Evolutionary conservation across 257 asterid genomes (phyloP).

Genomic region (Lantana camara): DNA sequence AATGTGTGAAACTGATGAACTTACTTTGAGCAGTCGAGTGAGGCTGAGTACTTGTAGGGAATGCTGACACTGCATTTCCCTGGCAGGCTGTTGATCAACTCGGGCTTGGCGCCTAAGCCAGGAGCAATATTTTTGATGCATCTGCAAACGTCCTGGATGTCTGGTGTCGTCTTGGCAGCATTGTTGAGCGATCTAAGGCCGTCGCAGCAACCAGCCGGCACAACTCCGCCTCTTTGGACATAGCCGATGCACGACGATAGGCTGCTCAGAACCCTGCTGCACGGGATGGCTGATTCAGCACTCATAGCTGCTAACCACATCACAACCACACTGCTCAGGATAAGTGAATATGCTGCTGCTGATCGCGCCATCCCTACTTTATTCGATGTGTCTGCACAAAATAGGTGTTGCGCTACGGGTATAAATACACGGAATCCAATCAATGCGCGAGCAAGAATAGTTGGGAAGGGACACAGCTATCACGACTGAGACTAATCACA

Average conservation of each 20-base stretch:
- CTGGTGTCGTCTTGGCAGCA: slow-evolving; percentile 34
- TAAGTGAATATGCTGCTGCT: background rate
- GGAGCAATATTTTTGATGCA: slow-evolving; percentile 32
- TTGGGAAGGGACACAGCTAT: no score
- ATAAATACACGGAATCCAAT: no score
- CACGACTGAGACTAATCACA: no score
- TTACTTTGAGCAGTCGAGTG: slow-evolving; percentile 53
- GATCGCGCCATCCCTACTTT: background rate
- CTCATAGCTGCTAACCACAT: background rate
- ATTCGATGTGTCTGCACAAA: no score
- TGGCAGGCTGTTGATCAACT: slow-evolving; percentile 30
- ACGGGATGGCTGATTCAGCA: slow-evolving; percentile 31
- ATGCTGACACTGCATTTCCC: slow-evolving; percentile 41
- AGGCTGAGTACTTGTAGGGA: slow-evolving; percentile 46
- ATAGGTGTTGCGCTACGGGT: no score
- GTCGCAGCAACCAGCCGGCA: slow-evolving; percentile 36
- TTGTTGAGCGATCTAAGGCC: slow-evolving; percentile 25
- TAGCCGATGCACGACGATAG: slow-evolving; percentile 34
- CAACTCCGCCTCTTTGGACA: slow-evolving; percentile 11
- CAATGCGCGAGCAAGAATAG: no score
- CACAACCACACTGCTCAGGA: background rate
- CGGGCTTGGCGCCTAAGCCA: background rate
- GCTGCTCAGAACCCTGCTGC: slow-evolving; percentile 25
- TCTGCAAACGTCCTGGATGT: slow-evolving; percentile 36
- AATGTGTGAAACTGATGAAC: background rate